A percentile compares a stretch with the other conserved stretches of the same genome.
These are phyloP conservation scores for Globisporangium polare DNA, from an alignment of 352 stramenopile genomes.

Conservation along the genomic window DNA sequence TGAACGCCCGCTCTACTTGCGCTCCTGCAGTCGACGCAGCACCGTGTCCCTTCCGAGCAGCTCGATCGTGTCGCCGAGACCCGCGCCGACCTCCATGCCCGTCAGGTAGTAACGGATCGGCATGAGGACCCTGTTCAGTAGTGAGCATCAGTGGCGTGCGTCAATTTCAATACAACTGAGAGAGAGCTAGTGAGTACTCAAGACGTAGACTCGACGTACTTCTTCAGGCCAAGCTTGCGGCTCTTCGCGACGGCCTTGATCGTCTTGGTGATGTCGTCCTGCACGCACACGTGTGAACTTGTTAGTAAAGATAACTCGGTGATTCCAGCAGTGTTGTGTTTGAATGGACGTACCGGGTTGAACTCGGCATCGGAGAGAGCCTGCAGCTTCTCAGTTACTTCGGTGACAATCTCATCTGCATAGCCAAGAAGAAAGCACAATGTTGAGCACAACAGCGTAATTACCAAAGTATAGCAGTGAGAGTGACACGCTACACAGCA, in stretches of 20 bases:
- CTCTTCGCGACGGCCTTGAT: conserved; percentile 79
- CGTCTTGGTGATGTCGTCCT: conserved; percentile 74
- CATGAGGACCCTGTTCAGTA: conserved; percentile 70
- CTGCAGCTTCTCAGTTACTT: conserved; percentile 41
- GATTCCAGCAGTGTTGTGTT: background rate
- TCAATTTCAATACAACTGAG: no score
- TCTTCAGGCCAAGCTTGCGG: conserved; percentile 75
- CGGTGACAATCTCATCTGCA: conserved; percentile 44
- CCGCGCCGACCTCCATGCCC: conserved; percentile 81
- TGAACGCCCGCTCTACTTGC: background rate
- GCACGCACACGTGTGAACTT: background rate
- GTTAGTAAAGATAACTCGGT: background rate
- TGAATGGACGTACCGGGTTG: conserved; percentile 32
- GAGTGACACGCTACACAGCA: conserved; percentile 18
- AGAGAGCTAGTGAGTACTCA: background rate
- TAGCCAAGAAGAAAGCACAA: no score
- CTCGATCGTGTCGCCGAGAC: conserved; percentile 79
- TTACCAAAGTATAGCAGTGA: background rate
- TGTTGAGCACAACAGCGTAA: background rate
- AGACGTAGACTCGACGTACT: conserved; percentile 31
- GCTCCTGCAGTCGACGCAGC: conserved; percentile 38
- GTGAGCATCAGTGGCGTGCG: no score
- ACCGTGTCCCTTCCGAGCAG: conserved; percentile 61
- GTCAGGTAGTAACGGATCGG: conserved; percentile 84
- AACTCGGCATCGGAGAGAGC: conserved; percentile 64